phyloP scores from a whole-genome alignment of 495 filamentous ascomycete genomes.

The Penicillium flavigenum region DNA sequence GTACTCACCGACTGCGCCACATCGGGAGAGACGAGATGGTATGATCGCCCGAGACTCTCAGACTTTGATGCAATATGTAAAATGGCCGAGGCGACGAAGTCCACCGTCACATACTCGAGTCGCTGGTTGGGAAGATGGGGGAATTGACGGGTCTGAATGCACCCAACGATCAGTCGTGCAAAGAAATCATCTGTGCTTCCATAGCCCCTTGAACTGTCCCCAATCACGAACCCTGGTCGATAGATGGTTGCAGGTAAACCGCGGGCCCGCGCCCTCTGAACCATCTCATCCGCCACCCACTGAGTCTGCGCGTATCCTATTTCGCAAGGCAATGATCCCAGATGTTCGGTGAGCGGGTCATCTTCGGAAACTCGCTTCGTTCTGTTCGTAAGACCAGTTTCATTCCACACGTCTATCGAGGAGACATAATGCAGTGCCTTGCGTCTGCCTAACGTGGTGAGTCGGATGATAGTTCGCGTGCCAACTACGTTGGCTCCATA shows the following conservation, averaged over 20 bases:
- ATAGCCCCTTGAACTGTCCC: conserved; percentile 16
- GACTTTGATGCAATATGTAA: conserved; percentile 20
- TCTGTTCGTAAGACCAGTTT: conserved; percentile 9
- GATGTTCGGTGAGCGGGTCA: conserved; percentile 9
- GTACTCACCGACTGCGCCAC: conserved; percentile 10
- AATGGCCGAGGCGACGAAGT: conserved; percentile 20
- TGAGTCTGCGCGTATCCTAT: conserved; percentile 27
- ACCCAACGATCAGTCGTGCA: conserved; percentile 20
- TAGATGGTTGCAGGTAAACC: conserved; percentile 25
- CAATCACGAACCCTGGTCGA: conserved; percentile 27
- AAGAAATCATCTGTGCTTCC: conserved; percentile 31
- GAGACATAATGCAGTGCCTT: conserved; percentile 31
- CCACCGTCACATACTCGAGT: conserved; percentile 20
- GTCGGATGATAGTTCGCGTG: conserved; percentile 14
- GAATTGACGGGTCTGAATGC: conserved; percentile 19
- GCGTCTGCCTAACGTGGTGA: conserved; percentile 14
- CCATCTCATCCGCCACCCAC: conserved; percentile 24
- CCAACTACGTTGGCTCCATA: conserved; percentile 22
- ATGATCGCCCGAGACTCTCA: conserved; percentile 11
- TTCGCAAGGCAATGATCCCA: conserved; percentile 17
- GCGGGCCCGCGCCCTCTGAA: conserved; percentile 14
- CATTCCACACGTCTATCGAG: conserved; percentile 15
- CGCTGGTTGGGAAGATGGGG: conserved; percentile 18
- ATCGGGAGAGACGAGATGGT: conserved; percentile 3
- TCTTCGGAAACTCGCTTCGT: conserved; percentile 17